Percentiles rank a stretch among this genome's conserved stretches.
phyloP scores from a whole-genome alignment of 352 stramenopile species.

The Phytopythium montanum region DNA sequence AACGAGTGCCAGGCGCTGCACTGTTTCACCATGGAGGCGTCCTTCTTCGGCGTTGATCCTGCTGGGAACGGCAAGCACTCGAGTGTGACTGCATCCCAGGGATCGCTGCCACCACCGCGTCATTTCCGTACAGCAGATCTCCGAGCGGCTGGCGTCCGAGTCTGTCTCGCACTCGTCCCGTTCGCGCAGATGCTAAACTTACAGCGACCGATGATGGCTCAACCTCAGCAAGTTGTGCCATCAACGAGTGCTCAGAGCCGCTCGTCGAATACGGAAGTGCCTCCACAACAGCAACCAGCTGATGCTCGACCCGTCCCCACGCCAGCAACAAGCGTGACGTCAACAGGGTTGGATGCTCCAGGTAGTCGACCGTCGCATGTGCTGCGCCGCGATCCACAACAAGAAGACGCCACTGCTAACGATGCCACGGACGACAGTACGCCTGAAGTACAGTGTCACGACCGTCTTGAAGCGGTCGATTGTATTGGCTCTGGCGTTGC shows the following conservation, averaged over 20 bases:
- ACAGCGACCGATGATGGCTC: conserved; percentile 15
- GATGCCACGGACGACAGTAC: not conserved
- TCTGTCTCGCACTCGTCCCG: conserved; percentile 53
- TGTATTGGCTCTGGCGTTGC: not conserved
- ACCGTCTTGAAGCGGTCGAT: not conserved
- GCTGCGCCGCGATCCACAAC: not conserved
- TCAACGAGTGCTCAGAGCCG: not conserved
- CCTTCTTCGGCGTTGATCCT: conserved; percentile 60
- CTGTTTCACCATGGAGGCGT: conserved; percentile 77
- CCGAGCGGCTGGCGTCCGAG: conserved; percentile 35
- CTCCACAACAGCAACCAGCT: not conserved
- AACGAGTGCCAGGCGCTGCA: conserved; percentile 59
- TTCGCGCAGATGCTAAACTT: conserved; percentile 59
- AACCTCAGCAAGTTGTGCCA: too few species aligned
- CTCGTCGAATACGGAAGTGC: not conserved
- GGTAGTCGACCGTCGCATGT: not conserved
- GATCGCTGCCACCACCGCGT: conserved; percentile 6
- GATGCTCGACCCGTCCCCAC: not conserved
- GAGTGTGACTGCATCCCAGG: not conserved
- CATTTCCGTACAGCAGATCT: conserved; percentile 62
- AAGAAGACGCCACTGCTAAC: not conserved
- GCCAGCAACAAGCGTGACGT: not conserved
- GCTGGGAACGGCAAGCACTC: not conserved
- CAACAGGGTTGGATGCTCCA: not conserved
- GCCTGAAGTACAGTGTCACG: not conserved